Conservation (phyloP, 2,329 filamentous ascomycete genomes). For the Fusarium nodosum region DNA sequence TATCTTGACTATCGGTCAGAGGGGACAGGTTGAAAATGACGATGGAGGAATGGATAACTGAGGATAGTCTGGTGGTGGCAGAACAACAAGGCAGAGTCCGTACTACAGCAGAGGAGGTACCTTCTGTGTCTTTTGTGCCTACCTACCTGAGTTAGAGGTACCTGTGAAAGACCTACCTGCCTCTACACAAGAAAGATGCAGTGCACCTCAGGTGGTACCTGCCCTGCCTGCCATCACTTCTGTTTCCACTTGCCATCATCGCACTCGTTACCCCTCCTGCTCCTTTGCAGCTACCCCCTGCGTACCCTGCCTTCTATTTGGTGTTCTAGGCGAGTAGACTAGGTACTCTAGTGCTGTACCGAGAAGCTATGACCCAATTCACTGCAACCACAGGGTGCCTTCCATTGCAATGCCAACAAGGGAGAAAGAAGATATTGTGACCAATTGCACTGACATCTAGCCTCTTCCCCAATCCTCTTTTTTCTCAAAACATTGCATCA, state of each 20-base stretch:
- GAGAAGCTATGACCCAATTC: slow-evolving; percentile 3
- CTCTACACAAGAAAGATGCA: slow-evolving; percentile 6
- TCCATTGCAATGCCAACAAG: background rate
- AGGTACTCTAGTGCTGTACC: background rate
- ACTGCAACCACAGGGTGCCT: background rate
- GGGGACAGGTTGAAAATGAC: slow-evolving; percentile 20
- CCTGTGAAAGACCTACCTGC: background rate
- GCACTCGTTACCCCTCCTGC: slow-evolving; percentile 36
- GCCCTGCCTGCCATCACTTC: slow-evolving; percentile 1
- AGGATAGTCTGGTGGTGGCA: slow-evolving; percentile 2
- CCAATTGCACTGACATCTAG: background rate
- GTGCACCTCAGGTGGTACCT: background rate
- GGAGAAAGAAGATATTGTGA: background rate
- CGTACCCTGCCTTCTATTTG: background rate
- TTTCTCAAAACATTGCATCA: background rate
- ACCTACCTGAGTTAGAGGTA: too few species aligned
- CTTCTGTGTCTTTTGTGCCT: background rate
- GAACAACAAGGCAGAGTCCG: slow-evolving; percentile 34
- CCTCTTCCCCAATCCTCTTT: background rate
- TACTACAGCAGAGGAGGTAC: background rate
- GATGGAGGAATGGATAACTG: background rate
- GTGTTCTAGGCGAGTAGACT: background rate
- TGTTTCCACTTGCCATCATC: background rate
- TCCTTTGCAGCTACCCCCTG: slow-evolving; percentile 21
- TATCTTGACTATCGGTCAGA: slow-evolving; percentile 25